These are phyloP conservation scores for Aureobasidium sp. DNA, from an alignment of 2,329 filamentous ascomycete genomes.

Conservation along the genomic window DNA sequence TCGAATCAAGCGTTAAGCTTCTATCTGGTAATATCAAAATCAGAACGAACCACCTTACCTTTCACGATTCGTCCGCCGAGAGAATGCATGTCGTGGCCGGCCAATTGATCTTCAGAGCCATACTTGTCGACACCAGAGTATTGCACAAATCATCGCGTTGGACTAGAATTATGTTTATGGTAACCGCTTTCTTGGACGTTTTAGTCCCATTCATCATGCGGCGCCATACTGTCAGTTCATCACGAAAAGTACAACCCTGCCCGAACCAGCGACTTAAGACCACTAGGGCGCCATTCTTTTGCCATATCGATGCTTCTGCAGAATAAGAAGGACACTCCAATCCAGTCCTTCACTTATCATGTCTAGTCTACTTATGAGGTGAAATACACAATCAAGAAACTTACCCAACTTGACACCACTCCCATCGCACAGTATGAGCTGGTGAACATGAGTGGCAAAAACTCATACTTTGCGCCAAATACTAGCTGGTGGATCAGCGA, in stretches of 20 bases:
- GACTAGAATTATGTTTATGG: neutral
- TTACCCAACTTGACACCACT: slow-evolving; percentile 92
- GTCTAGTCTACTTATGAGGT: slow-evolving; percentile 22
- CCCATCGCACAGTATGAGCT: slow-evolving; percentile 91
- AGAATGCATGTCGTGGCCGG: neutral
- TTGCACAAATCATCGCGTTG: neutral
- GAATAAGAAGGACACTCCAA: neutral
- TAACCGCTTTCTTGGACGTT: neutral
- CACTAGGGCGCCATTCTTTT: too few relatives aligned
- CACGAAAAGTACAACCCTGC: neutral
- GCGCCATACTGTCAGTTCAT: neutral
- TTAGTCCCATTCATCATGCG: neutral
- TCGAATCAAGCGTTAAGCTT: neutral
- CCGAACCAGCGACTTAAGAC: neutral
- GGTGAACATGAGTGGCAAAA: slow-evolving; percentile 92
- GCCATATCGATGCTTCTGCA: too few relatives aligned
- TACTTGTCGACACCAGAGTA: neutral
- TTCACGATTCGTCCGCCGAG: neutral
- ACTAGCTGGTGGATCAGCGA: slow-evolving; percentile 75
- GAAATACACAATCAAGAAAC: slow-evolving; percentile 90
- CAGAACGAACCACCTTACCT: neutral
- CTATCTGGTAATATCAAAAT: neutral
- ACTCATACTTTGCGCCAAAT: slow-evolving; percentile 78
- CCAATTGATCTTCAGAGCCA: neutral
- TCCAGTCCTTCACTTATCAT: neutral